Percentiles rank a stretch among this genome's conserved stretches.
These are phyloP conservation scores for Lactarius hengduanensis DNA, from an alignment of 768 basidiomycete species.

Conservation along the genomic window DNA sequence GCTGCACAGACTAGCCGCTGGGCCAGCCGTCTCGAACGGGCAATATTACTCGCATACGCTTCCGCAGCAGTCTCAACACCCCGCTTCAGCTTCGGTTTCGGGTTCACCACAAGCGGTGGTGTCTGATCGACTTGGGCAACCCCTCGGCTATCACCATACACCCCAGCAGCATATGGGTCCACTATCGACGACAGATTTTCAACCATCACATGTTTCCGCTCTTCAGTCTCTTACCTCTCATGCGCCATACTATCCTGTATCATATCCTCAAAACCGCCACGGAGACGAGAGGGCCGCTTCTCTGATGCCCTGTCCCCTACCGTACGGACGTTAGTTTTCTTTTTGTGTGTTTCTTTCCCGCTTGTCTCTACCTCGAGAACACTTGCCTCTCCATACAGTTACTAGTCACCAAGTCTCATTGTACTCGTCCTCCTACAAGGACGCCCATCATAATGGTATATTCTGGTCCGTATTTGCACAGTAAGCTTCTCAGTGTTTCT, in stretches of 20 bases:
- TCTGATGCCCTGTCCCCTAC: background rate
- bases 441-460: background rate
- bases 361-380: constrained; percentile 1
- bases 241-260: background rate
- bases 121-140: background rate
- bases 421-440: background rate
- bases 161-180: background rate
- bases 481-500: no score
- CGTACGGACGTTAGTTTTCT: constrained; percentile 14
- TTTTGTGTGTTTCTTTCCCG: background rate
- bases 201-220: background rate
- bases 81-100: background rate
- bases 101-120: background rate
- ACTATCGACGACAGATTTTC: background rate
- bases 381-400: background rate
- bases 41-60: background rate
- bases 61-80: background rate
- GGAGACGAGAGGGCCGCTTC: background rate
- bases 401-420: background rate
- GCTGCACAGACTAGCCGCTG: background rate
- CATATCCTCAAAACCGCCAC: constrained; percentile 7
- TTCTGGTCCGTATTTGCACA: no score
- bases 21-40: background rate
- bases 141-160: constrained; percentile 2
- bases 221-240: background rate